phyloP scores from a whole-genome alignment of 129 eudicot species.

The Flaveria robusta region DNA sequence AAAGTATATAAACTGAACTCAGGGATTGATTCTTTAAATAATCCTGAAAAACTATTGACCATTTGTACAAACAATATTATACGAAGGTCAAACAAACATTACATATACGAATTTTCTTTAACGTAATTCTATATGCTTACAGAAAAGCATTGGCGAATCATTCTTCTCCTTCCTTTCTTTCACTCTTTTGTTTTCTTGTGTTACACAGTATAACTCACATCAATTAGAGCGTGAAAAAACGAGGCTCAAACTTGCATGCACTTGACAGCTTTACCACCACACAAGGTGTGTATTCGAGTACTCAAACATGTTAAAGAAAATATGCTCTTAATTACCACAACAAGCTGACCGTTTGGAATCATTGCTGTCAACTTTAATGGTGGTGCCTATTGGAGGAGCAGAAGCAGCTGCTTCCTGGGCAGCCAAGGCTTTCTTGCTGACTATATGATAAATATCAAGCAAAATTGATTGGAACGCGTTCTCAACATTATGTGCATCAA shows the following conservation, averaged over 20 bases:
- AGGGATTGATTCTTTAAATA: not conserved
- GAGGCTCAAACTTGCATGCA: slow-evolving; percentile 19
- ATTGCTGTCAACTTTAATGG: slow-evolving; percentile 38
- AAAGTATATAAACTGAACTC: not conserved
- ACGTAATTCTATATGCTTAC: slow-evolving; percentile 20
- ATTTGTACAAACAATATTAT: slow-evolving; percentile 2
- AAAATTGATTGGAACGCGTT: slow-evolving; percentile 44
- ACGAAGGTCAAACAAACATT: slow-evolving; percentile 14
- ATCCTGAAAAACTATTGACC: not conserved
- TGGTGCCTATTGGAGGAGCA: slow-evolving; percentile 40
- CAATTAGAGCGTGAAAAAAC: slow-evolving; percentile 24
- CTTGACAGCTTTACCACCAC: slow-evolving; percentile 15
- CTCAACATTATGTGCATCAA: slow-evolving; percentile 48
- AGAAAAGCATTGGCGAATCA: slow-evolving; percentile 9
- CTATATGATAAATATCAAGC: slow-evolving; percentile 42
- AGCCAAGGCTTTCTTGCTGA: slow-evolving; percentile 42
- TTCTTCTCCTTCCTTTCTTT: slow-evolving; percentile 32
- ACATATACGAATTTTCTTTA: slow-evolving; percentile 13
- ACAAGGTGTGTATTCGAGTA: not conserved
- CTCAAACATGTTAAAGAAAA: slow-evolving; percentile 30
- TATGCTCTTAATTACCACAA: slow-evolving; percentile 31
- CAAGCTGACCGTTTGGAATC: slow-evolving; percentile 32
- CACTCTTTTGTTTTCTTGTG: slow-evolving; percentile 29
- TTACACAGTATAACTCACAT: slow-evolving; percentile 11
- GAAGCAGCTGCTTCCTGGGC: slow-evolving; percentile 40